A percentile compares a stretch with the other conserved stretches of the same genome.
Conservation (phyloP, 2,329 filamentous ascomycete genomes). For the Talaromyces sp. region DNA sequence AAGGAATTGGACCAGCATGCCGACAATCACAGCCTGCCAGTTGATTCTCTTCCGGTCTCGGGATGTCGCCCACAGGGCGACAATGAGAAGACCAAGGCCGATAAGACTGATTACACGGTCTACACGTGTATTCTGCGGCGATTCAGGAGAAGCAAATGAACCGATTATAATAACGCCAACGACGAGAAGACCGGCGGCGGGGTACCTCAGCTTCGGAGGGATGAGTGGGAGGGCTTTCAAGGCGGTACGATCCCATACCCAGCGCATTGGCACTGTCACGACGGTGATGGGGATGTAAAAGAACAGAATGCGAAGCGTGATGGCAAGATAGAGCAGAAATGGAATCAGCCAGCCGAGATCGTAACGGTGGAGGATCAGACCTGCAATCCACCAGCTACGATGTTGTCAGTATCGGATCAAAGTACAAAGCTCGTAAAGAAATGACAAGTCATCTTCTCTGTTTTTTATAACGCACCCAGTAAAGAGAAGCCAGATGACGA, state of each 20-base stretch:
- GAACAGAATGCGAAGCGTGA: conserved; percentile 68
- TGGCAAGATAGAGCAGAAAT: conserved; percentile 71
- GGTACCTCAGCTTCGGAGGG: conserved; percentile 60
- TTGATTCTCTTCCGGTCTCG: conserved; percentile 54
- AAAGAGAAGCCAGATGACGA: conserved; percentile 44
- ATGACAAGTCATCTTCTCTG: not conserved
- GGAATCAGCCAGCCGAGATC: conserved; percentile 78
- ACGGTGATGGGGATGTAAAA: conserved; percentile 65
- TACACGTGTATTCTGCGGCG: conserved; percentile 66
- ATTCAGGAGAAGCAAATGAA: conserved; percentile 66
- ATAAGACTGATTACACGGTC: conserved; percentile 78
- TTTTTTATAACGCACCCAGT: conserved; percentile 42
- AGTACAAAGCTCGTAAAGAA: conserved; percentile 4
- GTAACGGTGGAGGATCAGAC: conserved; percentile 63
- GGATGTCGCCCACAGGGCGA: conserved; percentile 64
- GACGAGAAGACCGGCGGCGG: conserved; percentile 58
- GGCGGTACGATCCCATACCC: conserved; percentile 61
- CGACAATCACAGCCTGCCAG: conserved; percentile 79
- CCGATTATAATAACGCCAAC: conserved; percentile 71
- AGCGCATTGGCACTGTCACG: conserved; percentile 61
- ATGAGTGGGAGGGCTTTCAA: conserved; percentile 55
- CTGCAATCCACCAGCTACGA: conserved; percentile 69
- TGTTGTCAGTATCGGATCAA: conserved; percentile 11
- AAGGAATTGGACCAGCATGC: conserved; percentile 83
- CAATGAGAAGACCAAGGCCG: conserved; percentile 67